phyloP scores from a whole-genome alignment of 768 basidiomycete genomes.

The Termitomyces titanicus region DNA sequence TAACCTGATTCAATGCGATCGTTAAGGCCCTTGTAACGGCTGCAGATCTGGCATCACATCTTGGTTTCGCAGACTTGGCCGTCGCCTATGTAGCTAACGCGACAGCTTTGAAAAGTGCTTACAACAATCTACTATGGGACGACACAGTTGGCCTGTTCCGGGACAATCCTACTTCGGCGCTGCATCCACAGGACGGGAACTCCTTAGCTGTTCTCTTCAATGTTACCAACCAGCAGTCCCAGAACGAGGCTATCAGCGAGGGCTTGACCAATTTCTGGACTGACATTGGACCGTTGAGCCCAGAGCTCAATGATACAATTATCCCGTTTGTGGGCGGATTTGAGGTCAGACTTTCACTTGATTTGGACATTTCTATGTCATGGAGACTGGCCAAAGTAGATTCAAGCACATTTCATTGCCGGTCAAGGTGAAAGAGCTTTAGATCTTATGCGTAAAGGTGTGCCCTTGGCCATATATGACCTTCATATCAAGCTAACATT shows the following conservation, averaged over 20 bases:
- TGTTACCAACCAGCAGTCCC: slow-evolving; percentile 33
- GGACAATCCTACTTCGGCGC: slow-evolving; percentile 38
- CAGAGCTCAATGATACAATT: slow-evolving; percentile 49
- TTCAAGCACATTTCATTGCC: slow-evolving; percentile 47
- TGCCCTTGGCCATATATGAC: not conserved
- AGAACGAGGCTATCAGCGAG: slow-evolving; percentile 38
- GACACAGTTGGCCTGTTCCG: slow-evolving; percentile 38
- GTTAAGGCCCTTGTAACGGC: slow-evolving; percentile 30
- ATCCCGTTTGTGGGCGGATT: slow-evolving; percentile 50
- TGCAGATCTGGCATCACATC: slow-evolving; percentile 29
- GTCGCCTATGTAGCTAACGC: slow-evolving; percentile 28
- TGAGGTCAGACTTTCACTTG: slow-evolving; percentile 28
- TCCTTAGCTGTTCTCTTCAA: slow-evolving; percentile 45
- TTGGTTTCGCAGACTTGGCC: slow-evolving; percentile 23
- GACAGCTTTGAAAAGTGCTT: slow-evolving; percentile 34
- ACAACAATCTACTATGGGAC: slow-evolving; percentile 44
- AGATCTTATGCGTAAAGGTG: slow-evolving; percentile 37
- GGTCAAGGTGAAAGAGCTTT: slow-evolving; percentile 43
- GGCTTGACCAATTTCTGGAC: slow-evolving; percentile 47
- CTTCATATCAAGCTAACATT: not conserved
- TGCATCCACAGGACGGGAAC: slow-evolving; percentile 49
- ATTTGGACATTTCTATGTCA: not conserved
- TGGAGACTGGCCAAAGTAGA: slow-evolving; percentile 22
- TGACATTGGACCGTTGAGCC: slow-evolving; percentile 41
- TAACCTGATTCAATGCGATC: too few species aligned